phyloP scores from a whole-genome alignment of 2,329 filamentous ascomycete species.

The Ceratocystis cubensis region DNA sequence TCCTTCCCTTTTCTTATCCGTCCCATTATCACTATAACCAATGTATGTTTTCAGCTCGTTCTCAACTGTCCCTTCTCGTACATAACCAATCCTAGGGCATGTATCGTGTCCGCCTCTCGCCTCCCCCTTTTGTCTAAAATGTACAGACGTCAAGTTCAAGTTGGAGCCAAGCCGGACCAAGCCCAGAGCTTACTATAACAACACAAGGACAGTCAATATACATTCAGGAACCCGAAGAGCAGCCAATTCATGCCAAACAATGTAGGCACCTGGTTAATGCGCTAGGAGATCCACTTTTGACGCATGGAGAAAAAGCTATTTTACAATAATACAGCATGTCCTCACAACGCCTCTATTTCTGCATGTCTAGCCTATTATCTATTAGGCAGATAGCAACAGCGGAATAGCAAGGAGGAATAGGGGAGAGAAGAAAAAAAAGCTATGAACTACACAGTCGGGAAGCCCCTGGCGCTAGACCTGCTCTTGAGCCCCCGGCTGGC shows the following conservation, averaged over 20 bases:
- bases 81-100: neutral
- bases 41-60: too few species aligned
- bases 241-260: too few species aligned
- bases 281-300: neutral
- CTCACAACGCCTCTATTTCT: neutral
- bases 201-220: too few species aligned
- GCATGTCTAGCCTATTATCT: too few species aligned
- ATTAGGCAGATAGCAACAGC: too few species aligned
- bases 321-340: neutral
- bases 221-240: too few species aligned
- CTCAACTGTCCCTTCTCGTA: neutral
- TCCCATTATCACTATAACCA: too few species aligned
- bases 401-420: too few species aligned
- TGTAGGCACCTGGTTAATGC: neutral
- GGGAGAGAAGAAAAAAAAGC: neutral
- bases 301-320: neutral
- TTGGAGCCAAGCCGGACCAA: too few species aligned
- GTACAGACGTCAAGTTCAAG: too few species aligned
- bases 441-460: conserved; percentile 1
- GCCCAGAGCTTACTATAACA: too few species aligned
- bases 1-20: neutral
- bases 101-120: neutral
- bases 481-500: conserved; percentile 1
- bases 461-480: conserved; percentile 9
- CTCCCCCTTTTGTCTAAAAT: neutral